phyloP scores from a whole-genome alignment of 306 rosid species.

The Dalbergia cultrata region DNA sequence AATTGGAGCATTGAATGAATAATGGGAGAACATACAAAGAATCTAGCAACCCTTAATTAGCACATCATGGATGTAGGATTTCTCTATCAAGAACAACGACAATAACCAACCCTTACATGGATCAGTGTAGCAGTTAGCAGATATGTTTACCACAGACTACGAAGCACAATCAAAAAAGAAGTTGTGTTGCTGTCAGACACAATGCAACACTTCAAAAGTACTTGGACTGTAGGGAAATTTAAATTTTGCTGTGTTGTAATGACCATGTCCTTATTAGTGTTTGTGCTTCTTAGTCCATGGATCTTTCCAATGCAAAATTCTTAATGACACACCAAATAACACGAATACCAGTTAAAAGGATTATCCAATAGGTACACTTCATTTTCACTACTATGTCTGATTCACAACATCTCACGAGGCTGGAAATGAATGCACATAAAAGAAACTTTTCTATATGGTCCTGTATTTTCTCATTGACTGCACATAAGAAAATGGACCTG shows the following conservation, averaged over 20 bases:
- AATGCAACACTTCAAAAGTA: constrained; percentile 19
- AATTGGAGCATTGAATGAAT: neutral
- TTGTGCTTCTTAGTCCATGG: constrained; percentile 21
- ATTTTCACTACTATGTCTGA: constrained; percentile 7
- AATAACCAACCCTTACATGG: constrained; percentile 36
- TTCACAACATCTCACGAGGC: constrained; percentile 22
- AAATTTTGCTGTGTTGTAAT: constrained; percentile 18
- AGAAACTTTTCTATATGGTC: constrained; percentile 22
- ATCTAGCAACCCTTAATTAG: constrained; percentile 14
- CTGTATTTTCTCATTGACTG: constrained; percentile 21
- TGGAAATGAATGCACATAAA: constrained; percentile 22
- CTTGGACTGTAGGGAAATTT: constrained; percentile 1
- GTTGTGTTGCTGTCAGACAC: constrained; percentile 5
- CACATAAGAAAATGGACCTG: constrained; percentile 28
- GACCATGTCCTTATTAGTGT: neutral
- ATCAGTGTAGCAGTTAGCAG: constrained; percentile 22
- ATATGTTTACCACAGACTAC: constrained; percentile 1
- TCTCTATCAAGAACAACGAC: constrained; percentile 10
- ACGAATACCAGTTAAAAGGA: constrained; percentile 20
- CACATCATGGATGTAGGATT: constrained; percentile 34
- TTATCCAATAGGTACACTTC: constrained; percentile 22
- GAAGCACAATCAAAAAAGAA: constrained; percentile 27
- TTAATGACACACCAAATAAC: constrained; percentile 17
- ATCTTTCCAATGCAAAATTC: constrained; percentile 33
- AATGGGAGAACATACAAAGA: constrained; percentile 27